phyloP scores from a whole-genome alignment of 2,329 filamentous ascomycete genomes.

The Aspergillus nomiae region DNA sequence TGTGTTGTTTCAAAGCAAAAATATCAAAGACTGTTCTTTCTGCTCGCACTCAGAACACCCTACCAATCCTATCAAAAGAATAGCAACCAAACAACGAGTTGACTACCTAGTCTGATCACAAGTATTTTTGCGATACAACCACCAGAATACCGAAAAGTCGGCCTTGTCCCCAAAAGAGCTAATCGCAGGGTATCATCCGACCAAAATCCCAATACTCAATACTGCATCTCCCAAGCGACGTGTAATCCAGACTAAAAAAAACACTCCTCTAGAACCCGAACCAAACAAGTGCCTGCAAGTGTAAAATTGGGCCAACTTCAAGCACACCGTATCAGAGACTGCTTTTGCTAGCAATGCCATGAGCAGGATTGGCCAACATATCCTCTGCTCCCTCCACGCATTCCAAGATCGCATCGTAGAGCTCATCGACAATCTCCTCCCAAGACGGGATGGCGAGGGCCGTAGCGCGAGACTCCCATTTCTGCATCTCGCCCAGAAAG shows the following conservation, averaged over 20 bases:
- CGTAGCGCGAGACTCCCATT: conserved; percentile 28
- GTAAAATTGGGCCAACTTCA: background rate
- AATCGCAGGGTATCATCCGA: background rate
- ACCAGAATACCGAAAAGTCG: background rate
- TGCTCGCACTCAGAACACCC: background rate
- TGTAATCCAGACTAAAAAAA: background rate
- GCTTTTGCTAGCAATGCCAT: no score
- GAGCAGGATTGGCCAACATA: background rate
- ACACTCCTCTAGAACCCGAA: background rate
- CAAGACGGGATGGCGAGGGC: conserved; percentile 28
- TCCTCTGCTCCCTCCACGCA: conserved; percentile 27
- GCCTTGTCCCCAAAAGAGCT: background rate
- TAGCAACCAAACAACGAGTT: background rate
- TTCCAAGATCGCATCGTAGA: conserved; percentile 27
- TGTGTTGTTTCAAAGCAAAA: background rate
- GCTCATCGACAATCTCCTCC: conserved; percentile 27
- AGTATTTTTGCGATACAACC: background rate
- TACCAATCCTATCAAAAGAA: background rate
- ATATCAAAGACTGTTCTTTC: background rate
- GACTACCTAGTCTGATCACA: background rate
- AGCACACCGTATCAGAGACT: background rate
- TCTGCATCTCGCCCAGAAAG: conserved; percentile 28
- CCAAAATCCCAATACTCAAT: background rate
- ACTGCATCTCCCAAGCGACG: background rate
- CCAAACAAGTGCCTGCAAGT: background rate